Evolutionary conservation across 192 early-diverging fungal genomes (phyloP).

Genomic region (Rhizoclosmatium globosum): DNA sequence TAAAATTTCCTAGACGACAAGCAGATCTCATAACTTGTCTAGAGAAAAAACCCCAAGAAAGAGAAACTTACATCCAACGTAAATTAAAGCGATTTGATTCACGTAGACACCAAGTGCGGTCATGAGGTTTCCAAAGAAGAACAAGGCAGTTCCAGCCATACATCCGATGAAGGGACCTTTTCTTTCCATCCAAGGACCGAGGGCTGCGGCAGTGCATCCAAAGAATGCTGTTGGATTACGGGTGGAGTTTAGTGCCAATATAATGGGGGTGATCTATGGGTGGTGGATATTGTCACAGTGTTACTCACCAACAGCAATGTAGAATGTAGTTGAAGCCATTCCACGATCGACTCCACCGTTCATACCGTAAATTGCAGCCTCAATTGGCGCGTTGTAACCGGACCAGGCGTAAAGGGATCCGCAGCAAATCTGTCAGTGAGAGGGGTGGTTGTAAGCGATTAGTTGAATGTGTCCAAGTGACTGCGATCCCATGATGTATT

Average conservation of each 20-base stretch:
- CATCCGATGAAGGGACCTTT: constrained; percentile 75
- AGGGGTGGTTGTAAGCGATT: background rate
- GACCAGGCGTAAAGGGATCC: constrained; percentile 83
- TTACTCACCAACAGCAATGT: constrained; percentile 70
- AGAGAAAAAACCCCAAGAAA: too few relatives aligned
- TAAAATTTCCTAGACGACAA: constrained; percentile 4
- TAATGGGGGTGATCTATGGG: background rate
- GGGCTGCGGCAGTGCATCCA: constrained; percentile 72
- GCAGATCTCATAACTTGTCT: background rate
- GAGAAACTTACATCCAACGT: background rate
- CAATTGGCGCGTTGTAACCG: constrained; percentile 78
- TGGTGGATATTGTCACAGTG: background rate
- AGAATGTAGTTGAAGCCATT: constrained; percentile 72
- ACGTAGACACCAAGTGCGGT: constrained; percentile 65
- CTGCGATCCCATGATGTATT: background rate
- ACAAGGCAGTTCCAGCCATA: constrained; percentile 67
- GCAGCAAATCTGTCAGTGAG: constrained; percentile 53
- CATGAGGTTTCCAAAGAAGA: constrained; percentile 74
- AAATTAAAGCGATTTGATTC: constrained; percentile 55
- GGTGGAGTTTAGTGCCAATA: background rate
- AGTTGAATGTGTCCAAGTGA: background rate
- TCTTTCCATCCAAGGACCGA: constrained; percentile 84
- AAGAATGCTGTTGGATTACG: constrained; percentile 55
- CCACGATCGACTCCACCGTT: constrained; percentile 54
- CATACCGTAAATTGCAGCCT: constrained; percentile 59